Evolutionary conservation across 2,329 filamentous ascomycete species (phyloP).

Genomic region (Aspergillus transmontanensis): DNA sequence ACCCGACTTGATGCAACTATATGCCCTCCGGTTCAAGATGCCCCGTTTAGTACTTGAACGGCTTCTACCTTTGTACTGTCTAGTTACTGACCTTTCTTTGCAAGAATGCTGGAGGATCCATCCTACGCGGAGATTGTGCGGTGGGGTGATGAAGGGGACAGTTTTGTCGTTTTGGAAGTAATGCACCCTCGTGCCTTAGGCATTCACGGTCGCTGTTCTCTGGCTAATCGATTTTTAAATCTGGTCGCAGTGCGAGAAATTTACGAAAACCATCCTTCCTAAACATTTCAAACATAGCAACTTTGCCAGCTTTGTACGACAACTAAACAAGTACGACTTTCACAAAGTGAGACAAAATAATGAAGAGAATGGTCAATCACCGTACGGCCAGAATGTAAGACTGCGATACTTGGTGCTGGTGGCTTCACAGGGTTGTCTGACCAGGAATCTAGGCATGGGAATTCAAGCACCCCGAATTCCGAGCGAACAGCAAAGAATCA

Average conservation of each 20-base stretch:
- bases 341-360: constrained; percentile 95
- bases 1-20: neutral
- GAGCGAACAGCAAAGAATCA: constrained; percentile 92
- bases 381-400: constrained; percentile 75
- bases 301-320: constrained; percentile 93
- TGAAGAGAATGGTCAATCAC: constrained; percentile 79
- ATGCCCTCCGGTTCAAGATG: neutral
- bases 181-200: constrained; percentile 19
- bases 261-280: constrained; percentile 93
- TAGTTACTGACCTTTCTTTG: constrained; percentile 7
- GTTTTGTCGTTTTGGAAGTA: constrained; percentile 97
- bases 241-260: constrained; percentile 83
- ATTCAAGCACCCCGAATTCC: constrained; percentile 96
- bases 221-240: constrained; percentile 18
- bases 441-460: constrained; percentile 73
- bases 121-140: constrained; percentile 89
- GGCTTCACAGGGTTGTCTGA: constrained; percentile 14
- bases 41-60: too few relatives aligned
- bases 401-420: neutral
- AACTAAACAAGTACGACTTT: constrained; percentile 97
- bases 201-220: constrained; percentile 8
- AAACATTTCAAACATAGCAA: constrained; percentile 99
- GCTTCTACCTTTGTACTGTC: neutral
- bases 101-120: constrained; percentile 93
- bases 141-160: constrained; percentile 93